Evolutionary conservation across 2,329 filamentous ascomycete species (phyloP).

Genomic region (Fusarium neocosmosporiellum): DNA sequence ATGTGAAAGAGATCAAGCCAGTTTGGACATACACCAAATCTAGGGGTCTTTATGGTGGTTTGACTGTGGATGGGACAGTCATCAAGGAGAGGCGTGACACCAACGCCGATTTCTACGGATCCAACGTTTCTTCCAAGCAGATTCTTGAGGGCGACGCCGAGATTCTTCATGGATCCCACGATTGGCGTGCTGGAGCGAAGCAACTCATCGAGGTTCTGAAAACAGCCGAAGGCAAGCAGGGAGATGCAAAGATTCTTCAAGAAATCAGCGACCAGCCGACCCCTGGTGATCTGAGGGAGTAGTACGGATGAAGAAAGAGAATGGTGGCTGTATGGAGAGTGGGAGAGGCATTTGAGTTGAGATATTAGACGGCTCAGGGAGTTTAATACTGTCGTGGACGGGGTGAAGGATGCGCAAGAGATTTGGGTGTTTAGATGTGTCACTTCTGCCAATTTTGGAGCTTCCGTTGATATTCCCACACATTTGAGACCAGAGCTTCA

Average conservation of each 20-base stretch:
- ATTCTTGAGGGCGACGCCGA: slow-evolving; percentile 11
- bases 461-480: background rate
- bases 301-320: background rate
- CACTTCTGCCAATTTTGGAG: background rate
- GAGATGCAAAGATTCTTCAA: background rate
- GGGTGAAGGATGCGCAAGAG: background rate
- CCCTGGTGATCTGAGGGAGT: background rate
- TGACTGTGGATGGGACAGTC: slow-evolving; percentile 80
- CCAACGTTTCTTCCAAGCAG: background rate
- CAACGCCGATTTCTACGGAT: slow-evolving; percentile 77
- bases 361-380: background rate
- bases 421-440: background rate
- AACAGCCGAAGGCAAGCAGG: background rate
- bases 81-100: slow-evolving; percentile 78
- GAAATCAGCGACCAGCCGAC: background rate
- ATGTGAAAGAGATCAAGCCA: slow-evolving; percentile 72
- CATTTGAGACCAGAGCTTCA: background rate
- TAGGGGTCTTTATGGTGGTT: slow-evolving; percentile 74
- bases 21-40: slow-evolving; percentile 62
- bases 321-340: background rate
- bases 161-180: background rate
- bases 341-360: background rate
- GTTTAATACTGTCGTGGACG: background rate
- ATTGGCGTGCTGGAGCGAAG: background rate
- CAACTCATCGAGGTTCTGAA: background rate